phyloP scores from a whole-genome alignment of 768 basidiomycete species.

The Rossbeevera mucosa region DNA sequence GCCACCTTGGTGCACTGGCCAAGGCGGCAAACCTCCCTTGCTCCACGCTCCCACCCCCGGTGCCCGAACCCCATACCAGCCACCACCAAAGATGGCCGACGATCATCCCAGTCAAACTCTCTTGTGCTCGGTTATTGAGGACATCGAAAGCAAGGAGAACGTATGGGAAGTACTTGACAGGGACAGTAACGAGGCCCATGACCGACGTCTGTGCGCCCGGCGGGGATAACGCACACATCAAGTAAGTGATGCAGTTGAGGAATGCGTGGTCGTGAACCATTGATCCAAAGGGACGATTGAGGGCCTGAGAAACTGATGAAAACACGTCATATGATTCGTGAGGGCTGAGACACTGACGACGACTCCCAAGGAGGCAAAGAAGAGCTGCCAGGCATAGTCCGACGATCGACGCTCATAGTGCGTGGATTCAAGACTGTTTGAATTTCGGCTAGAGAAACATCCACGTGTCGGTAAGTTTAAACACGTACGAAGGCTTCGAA shows the following conservation, averaged over 20 bases:
- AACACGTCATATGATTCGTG: neutral
- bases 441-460: slow-evolving; percentile 49
- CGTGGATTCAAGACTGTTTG: slow-evolving; percentile 58
- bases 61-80: slow-evolving; percentile 51
- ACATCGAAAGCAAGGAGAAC: slow-evolving; percentile 70
- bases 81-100: slow-evolving; percentile 84
- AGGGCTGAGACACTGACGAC: slow-evolving; percentile 43
- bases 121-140: slow-evolving; percentile 57
- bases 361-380: slow-evolving; percentile 50
- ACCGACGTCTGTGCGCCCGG: slow-evolving; percentile 65
- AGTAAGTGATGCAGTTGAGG: slow-evolving; percentile 62
- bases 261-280: slow-evolving; percentile 60
- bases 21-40: slow-evolving; percentile 36
- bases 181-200: slow-evolving; percentile 75
- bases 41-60: slow-evolving; percentile 35
- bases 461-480: neutral
- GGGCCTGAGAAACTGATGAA: slow-evolving; percentile 27
- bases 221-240: slow-evolving; percentile 62
- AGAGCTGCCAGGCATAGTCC: slow-evolving; percentile 74
- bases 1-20: slow-evolving; percentile 57
- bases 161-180: slow-evolving; percentile 70
- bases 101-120: slow-evolving; percentile 62
- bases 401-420: slow-evolving; percentile 58
- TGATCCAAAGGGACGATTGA: slow-evolving; percentile 59
- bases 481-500: neutral